Evolutionary conservation across 805 yeast species (phyloP).

Genomic region (Wickerhamiella vanderwaltii): DNA sequence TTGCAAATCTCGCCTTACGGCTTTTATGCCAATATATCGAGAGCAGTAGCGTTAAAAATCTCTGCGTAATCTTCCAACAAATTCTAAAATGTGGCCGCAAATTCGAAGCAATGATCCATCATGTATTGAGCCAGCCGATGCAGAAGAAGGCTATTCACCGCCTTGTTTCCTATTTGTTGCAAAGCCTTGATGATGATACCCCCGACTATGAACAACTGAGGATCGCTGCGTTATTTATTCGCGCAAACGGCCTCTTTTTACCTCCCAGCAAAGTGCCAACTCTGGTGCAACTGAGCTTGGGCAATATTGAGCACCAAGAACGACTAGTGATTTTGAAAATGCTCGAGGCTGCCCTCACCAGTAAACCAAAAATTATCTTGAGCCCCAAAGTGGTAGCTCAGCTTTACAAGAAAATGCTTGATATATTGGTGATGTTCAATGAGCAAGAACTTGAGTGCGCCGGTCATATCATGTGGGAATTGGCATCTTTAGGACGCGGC

Average conservation of each 20-base stretch:
- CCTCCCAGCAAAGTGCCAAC: constrained; percentile 10
- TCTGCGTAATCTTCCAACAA: background rate
- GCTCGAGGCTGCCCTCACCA: constrained; percentile 12
- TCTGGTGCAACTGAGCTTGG: background rate
- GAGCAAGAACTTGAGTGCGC: constrained; percentile 12
- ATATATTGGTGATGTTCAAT: constrained; percentile 5
- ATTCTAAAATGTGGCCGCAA: constrained; percentile 2
- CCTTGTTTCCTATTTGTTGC: constrained; percentile 9
- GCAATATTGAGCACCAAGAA: background rate
- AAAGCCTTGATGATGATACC: background rate
- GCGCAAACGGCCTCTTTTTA: constrained; percentile 13
- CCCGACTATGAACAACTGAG: constrained; percentile 4
- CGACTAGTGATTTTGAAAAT: constrained; percentile 11
- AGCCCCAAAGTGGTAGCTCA: constrained; percentile 10
- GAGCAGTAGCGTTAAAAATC: background rate
- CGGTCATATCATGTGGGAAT: constrained; percentile 10
- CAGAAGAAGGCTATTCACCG: constrained; percentile 4
- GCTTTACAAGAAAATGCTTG: constrained; percentile 4
- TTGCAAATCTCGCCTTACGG: constrained; percentile 2
- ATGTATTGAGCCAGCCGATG: constrained; percentile 4
- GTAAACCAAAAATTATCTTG: constrained; percentile 12
- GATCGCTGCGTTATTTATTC: constrained; percentile 10
- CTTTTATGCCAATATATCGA: constrained; percentile 1
- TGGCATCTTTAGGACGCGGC: constrained; percentile 5
- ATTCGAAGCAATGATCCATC: background rate